Evolutionary conservation across 2,329 filamentous ascomycete species (phyloP), one percentile per base, ranked within the genome.

Genomic region (Lasiodiplodia citricola): DNA sequence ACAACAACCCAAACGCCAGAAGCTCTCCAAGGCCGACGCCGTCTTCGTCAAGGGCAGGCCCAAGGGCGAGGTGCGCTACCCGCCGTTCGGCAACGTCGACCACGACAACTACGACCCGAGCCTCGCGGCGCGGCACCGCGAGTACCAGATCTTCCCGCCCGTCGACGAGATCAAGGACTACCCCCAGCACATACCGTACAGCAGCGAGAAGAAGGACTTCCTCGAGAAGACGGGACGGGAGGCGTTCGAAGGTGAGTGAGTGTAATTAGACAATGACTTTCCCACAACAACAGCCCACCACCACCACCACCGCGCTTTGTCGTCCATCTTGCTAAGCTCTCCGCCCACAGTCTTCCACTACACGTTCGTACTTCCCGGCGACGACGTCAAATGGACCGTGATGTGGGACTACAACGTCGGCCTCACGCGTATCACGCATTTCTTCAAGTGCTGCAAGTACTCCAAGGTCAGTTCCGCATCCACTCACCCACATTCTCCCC

Each of bases 371-470:
- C 78, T 91, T 3, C 92, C 92, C 0, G 88, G 85, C 13, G 87
- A 91, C 56, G 86, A 90, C 2, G 86, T 85, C 71, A 84, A 87
- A 65, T 94, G 91, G 78, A 88, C 87, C 0, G 90, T 98, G 70
- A 94, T 97, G 88, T 99, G 96, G 96, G 96, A 99, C 80, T 97
- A 97, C 82, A 95, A 96, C 74, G 89, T 95, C 70, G 96, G 96
- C 10, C 89, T 98, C 37, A 94, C 98, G 71, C 90, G 95, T 70
- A 96, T 97, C 80, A 97, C 94, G 2, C 92, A 94, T 35, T 92
- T 98, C 77, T 98, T 98, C 86, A 97, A 97, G 79, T 94, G 92
- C 72, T 91, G 90, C 77, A 90, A 91, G 71, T 95, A 95, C 76
- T 87, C 91, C 72, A 99, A 99, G 89, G 95, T 94, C 78, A 76